Conservation (phyloP, 306 rosid species). For the Prunus fruticosa region DNA sequence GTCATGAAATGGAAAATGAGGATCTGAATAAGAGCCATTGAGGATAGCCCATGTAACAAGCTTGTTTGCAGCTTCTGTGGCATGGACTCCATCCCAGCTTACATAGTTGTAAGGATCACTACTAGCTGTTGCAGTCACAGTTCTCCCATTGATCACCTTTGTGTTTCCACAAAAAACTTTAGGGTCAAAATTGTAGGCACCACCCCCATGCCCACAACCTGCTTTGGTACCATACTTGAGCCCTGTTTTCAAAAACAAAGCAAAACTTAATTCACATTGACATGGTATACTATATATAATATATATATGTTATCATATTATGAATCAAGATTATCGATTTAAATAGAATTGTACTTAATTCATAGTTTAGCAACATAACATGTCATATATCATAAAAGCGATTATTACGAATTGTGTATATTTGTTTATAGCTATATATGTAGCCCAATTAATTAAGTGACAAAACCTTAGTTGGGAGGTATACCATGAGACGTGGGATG, state of each 20-base stretch:
- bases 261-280: background rate
- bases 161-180: constrained; percentile 59
- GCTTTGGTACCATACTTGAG: constrained; percentile 71
- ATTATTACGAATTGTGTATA: too few species aligned
- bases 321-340: background rate
- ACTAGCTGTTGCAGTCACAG: constrained; percentile 64
- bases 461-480: background rate
- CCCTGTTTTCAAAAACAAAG: constrained; percentile 36
- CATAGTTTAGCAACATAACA: too few species aligned
- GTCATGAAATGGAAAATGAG: constrained; percentile 55
- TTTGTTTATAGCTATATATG: background rate
- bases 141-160: constrained; percentile 46
- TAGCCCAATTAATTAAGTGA: background rate
- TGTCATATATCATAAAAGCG: too few species aligned
- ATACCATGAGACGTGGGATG: constrained; percentile 59
- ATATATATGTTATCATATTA: background rate
- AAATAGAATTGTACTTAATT: too few species aligned
- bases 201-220: constrained; percentile 87
- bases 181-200: constrained; percentile 61
- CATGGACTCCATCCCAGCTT: constrained; percentile 95
- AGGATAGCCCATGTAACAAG: constrained; percentile 64
- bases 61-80: constrained; percentile 91
- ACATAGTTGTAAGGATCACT: constrained; percentile 72
- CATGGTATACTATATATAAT: background rate
- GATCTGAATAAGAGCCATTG: constrained; percentile 67